Percentiles rank a stretch among this genome's conserved stretches.
Conservation (phyloP, 2,329 filamentous ascomycete genomes). For the Phaeosphaeriaceae sp. region DNA sequence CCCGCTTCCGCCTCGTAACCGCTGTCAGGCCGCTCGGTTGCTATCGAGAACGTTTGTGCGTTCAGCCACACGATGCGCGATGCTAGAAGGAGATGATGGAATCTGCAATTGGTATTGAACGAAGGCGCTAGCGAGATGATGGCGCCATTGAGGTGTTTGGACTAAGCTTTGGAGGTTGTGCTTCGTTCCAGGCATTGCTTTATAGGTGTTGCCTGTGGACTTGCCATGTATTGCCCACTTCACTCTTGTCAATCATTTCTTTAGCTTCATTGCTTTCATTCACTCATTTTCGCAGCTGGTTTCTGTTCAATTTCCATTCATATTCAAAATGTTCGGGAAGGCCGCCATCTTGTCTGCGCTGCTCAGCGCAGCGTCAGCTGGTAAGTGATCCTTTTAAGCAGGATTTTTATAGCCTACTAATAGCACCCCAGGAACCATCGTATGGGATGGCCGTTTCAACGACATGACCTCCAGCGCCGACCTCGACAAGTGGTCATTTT, state of each 20-base stretch:
- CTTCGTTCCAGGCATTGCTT: slow-evolving; percentile 8
- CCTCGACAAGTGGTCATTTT: slow-evolving; percentile 69
- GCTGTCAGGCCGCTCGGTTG: slow-evolving; percentile 17
- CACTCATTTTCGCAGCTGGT: slow-evolving; percentile 27
- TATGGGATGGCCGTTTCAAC: slow-evolving; percentile 74
- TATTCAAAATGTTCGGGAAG: slow-evolving; percentile 42
- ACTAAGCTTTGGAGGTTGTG: slow-evolving; percentile 13
- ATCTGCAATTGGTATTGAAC: slow-evolving; percentile 8
- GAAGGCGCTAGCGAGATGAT: neutral
- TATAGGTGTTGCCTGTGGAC: slow-evolving; percentile 15
- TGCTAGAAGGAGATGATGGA: slow-evolving; percentile 5
- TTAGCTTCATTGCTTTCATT: slow-evolving; percentile 18
- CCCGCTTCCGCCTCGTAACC: slow-evolving; percentile 17
- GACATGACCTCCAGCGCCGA: slow-evolving; percentile 62
- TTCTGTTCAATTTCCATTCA: slow-evolving; percentile 25
- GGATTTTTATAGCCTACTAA: neutral
- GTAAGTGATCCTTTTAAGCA: slow-evolving; percentile 10
- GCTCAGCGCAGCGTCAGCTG: slow-evolving; percentile 41
- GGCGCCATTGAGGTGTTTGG: slow-evolving; percentile 5
- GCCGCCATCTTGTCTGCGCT: slow-evolving; percentile 40
- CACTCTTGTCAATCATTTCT: slow-evolving; percentile 31
- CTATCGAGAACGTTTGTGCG: slow-evolving; percentile 14
- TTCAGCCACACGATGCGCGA: slow-evolving; percentile 9
- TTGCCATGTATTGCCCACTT: slow-evolving; percentile 8
- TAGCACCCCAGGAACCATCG: slow-evolving; percentile 50